These are phyloP conservation scores for Aurifilum marmelostoma DNA, from an alignment of 2,329 filamentous ascomycete species.

Conservation along the genomic window DNA sequence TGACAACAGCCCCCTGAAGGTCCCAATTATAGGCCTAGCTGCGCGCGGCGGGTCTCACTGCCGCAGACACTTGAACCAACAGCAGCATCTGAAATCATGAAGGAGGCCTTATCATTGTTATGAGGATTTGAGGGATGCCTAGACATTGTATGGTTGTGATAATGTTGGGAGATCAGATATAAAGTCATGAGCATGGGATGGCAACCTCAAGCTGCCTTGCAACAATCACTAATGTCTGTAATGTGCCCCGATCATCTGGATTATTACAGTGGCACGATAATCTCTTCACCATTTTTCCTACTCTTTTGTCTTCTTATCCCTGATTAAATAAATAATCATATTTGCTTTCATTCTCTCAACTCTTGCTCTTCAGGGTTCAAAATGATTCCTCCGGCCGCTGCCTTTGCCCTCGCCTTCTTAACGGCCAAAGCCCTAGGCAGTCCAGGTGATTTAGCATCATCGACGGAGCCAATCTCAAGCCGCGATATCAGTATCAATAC, in stretches of 20 bases:
- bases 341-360: not conserved
- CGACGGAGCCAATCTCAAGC: not conserved
- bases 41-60: not conserved
- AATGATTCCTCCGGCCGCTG: not conserved
- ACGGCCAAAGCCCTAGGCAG: not conserved
- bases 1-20: not conserved
- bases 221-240: too few relatives aligned
- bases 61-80: not conserved
- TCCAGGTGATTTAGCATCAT: not conserved
- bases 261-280: not conserved
- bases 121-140: conserved; percentile 3
- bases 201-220: not conserved
- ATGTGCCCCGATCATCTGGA: too few relatives aligned
- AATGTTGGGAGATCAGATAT: not conserved
- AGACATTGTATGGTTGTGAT: not conserved
- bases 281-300: not conserved
- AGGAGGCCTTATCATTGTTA: not conserved
- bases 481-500: not conserved
- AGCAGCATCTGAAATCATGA: not conserved
- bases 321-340: not conserved
- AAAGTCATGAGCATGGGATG: not conserved
- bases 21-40: not conserved
- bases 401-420: not conserved
- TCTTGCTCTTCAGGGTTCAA: not conserved
- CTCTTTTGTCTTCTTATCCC: not conserved